Conservation (phyloP, 192 early-diverging fungal genomes). For the Funneliformis geosporum region DNA sequence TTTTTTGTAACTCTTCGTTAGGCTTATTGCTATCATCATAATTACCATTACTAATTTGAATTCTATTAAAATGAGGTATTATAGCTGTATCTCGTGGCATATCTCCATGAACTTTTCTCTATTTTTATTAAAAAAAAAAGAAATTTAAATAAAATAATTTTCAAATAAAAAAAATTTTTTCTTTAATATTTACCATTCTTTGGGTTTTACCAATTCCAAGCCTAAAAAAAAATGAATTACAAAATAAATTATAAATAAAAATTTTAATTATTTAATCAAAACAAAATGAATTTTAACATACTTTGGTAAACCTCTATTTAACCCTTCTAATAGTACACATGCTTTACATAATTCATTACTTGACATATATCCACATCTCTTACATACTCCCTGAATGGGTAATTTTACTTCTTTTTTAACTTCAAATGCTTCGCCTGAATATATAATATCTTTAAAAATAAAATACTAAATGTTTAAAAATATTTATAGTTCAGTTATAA, state of each 20-base stretch:
- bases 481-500: not conserved
- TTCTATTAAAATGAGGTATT: constrained; percentile 2
- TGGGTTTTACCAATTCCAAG: constrained; percentile 32
- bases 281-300: constrained; percentile 6
- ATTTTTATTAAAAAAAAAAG: not conserved
- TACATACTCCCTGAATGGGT: constrained; percentile 67
- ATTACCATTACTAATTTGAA: not conserved
- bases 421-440: constrained; percentile 88
- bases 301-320: constrained; percentile 86
- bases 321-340: constrained; percentile 88
- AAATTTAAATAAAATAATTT: no score
- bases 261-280: no score
- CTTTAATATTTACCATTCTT: constrained; percentile 9
- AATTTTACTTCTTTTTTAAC: constrained; percentile 65
- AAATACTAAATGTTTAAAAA: constrained; percentile 4
- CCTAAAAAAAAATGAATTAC: not conserved
- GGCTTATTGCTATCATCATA: not conserved
- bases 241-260: not conserved
- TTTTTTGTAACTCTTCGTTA: not conserved
- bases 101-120: constrained; percentile 27
- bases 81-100: constrained; percentile 10
- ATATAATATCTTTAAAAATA: constrained; percentile 78
- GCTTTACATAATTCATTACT: constrained; percentile 92
- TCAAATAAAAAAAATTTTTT: not conserved
- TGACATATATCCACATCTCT: constrained; percentile 94